Evolutionary conservation across 495 filamentous ascomycete genomes (phyloP), one percentile per base, ranked within the genome.

Genomic region (Neurospora sp.): DNA sequence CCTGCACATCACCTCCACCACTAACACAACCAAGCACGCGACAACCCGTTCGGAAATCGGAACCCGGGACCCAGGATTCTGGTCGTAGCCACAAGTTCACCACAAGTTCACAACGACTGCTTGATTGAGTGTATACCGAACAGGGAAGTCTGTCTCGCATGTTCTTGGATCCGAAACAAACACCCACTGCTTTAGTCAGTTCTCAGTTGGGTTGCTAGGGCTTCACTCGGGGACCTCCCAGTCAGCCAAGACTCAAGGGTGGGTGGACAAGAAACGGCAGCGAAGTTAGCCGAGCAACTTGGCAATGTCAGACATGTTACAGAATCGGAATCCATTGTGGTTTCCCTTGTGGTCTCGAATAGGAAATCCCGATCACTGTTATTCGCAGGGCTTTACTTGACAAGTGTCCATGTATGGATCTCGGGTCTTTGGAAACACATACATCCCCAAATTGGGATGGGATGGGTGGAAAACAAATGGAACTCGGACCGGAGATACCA

Each of bases 381-480:
- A 46, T 18, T 44, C 39, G 39, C 39, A 14, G 12, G 40, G 14
- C 40, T 41, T 41, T 41, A 41, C 40, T 41, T 41, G 40, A 41
- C 40, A 41, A 41, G 12, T 41, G 40, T 41, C 40, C 5, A 10
- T 40, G 1, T 16, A 41, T 41, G 40, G 40, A 41, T 41, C 40
- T 41, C 5, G 14, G 18, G 7, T 46, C 71, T 70, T 40, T 38
- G 46, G 2, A 41, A 20, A 42, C 23, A 35, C 73, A 41, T 23
- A 16, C 37, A 41, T 12, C 70, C 39, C 37, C 72, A 14, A 40
- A 46, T 40, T 2, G 27, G 20, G 40, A 40, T 37, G 7, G n/a
- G 23, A 8, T 76, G 41, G 14, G 46, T 76, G 18, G 42, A 78
- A 72, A 72, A 35, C 40, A 69, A 60, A 70, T 37, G 40, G 44